Percentiles rank a stretch among this genome's conserved stretches.
These are phyloP conservation scores for Aspergillus sp. DNA, from an alignment of 2,329 filamentous ascomycete species.

Conservation along the genomic window DNA sequence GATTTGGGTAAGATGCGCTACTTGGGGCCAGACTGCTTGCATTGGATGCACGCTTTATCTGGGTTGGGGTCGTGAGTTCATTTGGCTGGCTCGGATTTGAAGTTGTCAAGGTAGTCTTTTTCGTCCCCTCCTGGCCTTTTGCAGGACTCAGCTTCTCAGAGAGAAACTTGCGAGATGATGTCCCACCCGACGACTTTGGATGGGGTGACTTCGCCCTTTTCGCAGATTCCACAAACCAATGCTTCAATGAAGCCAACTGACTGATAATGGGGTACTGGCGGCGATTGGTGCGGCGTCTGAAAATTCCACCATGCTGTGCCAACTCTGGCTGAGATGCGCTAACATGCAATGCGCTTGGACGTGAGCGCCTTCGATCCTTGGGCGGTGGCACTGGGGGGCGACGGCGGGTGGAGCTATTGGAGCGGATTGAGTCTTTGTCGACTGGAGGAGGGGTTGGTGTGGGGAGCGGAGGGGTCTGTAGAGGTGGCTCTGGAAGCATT, in stretches of 20 bases:
- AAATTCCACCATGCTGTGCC: conserved; percentile 56
- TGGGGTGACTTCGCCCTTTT: conserved; percentile 62
- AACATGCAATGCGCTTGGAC: conserved; percentile 82
- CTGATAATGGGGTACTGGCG: conserved; percentile 65
- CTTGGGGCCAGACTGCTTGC: conserved; percentile 44
- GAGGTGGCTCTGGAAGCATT: conserved; percentile 65
- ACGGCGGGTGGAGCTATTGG: conserved; percentile 73
- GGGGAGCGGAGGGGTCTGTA: conserved; percentile 34
- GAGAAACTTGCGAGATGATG: conserved; percentile 38
- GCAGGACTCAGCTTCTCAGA: conserved; percentile 40
- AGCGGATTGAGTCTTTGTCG: conserved; percentile 71
- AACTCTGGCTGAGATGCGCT: conserved; percentile 70
- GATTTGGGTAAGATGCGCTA: conserved; percentile 42
- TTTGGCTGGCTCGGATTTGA: conserved; percentile 25
- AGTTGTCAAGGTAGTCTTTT: conserved; percentile 26
- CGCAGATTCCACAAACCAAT: conserved; percentile 69
- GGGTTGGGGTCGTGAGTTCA: conserved; percentile 36
- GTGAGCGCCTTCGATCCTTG: conserved; percentile 76
- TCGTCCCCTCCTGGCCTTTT: conserved; percentile 36
- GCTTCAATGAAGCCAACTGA: conserved; percentile 66
- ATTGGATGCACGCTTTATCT: conserved; percentile 41
- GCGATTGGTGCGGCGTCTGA: conserved; percentile 54
- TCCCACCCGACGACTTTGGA: conserved; percentile 30
- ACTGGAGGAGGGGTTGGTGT: conserved; percentile 69
- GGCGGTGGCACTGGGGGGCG: conserved; percentile 74